Base-by-base conservation (phyloP, 768 basidiomycete species). In the Kwoniella botswanensis region DNA sequence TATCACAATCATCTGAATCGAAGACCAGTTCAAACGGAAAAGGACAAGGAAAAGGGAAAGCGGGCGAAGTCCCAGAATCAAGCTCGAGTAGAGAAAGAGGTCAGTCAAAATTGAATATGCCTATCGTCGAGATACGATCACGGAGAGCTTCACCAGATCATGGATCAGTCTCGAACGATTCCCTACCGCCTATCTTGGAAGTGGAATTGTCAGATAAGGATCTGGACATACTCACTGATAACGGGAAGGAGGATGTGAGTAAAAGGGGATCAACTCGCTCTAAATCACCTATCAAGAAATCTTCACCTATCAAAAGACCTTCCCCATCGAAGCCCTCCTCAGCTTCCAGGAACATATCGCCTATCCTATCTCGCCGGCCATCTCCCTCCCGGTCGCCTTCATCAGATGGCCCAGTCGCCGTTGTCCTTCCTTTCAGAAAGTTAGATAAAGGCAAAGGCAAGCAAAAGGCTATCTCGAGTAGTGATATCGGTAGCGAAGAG, bases 401-500 rank as follows among this genome's bases (percentile, higher is more conserved):
- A 17, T 50, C 46, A 13, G 46, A 50, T 17, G 35, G 1, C 35
- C 18, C 46, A 4, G 46, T 50, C 18, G 9, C 7, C 29, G 57
- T 29, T 13, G 17, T 26, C 18, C 12, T 24, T 43, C 35, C 59
- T 46, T 18, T n/a, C 12, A 10, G 35, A n/a, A 55, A 43, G 26
- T 10, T n/a, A 26, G 18, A 54, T 18, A 68, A 68, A 41, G 58
- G 63, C 26, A 67, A 67, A 50, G 43, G 21, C 24, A 65, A 56
- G 57, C 54, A 10, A 50, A 52, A 52, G 13, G n/a, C 56, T 15
- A n/a, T 15, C 2, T 13, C 35, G 2, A 56, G 44, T 13, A 29
- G 26, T 17, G 52, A 54, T 29, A 55, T 44, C 35, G 63, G 53
- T 3, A 54, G 63, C 50, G 65, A 67, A 42, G 65, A 24, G 11